These are phyloP conservation scores for Phragmites australis DNA, from an alignment of 176 grass and related monocot species.

Conservation along the genomic window DNA sequence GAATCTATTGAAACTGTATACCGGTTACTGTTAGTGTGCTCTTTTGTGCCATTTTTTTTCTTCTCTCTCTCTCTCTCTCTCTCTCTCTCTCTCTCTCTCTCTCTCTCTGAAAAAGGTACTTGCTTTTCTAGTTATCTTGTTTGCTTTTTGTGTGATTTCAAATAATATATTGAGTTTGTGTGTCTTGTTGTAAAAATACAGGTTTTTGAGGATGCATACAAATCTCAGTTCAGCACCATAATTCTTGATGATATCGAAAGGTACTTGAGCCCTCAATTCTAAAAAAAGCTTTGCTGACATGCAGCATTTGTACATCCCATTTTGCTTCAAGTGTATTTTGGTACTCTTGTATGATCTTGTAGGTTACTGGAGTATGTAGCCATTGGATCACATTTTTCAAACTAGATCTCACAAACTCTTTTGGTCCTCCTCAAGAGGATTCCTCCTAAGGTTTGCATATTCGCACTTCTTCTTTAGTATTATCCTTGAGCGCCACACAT, in stretches of 20 bases:
- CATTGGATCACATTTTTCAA: constrained; percentile 91
- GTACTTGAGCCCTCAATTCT: constrained; percentile 27
- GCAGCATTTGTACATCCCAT: background rate
- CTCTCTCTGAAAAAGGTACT: background rate
- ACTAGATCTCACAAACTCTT: constrained; percentile 84
- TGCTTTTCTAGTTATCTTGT: constrained; percentile 14
- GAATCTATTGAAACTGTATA: constrained; percentile 14
- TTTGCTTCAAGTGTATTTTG: constrained; percentile 16
- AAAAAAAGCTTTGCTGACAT: background rate
- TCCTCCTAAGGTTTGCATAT: constrained; percentile 76
- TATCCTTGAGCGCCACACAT: constrained; percentile 12
- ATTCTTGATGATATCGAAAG: constrained; percentile 96
- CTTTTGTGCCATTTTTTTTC: background rate
- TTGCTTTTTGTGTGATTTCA: constrained; percentile 13
- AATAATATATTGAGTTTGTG: background rate
- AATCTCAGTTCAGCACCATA: constrained; percentile 94
- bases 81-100: too few relatives aligned
- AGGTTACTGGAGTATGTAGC: constrained; percentile 97
- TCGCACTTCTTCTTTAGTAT: constrained; percentile 11
- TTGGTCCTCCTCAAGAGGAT: constrained; percentile 87
- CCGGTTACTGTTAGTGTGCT: constrained; percentile 4
- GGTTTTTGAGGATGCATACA: constrained; percentile 99
- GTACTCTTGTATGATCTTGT: constrained; percentile 27
- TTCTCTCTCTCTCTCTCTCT: too few relatives aligned
- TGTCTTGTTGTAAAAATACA: constrained; percentile 36